These are phyloP conservation scores for Naganishia onofrii DNA, from an alignment of 768 basidiomycete species.

Conservation along the genomic window DNA sequence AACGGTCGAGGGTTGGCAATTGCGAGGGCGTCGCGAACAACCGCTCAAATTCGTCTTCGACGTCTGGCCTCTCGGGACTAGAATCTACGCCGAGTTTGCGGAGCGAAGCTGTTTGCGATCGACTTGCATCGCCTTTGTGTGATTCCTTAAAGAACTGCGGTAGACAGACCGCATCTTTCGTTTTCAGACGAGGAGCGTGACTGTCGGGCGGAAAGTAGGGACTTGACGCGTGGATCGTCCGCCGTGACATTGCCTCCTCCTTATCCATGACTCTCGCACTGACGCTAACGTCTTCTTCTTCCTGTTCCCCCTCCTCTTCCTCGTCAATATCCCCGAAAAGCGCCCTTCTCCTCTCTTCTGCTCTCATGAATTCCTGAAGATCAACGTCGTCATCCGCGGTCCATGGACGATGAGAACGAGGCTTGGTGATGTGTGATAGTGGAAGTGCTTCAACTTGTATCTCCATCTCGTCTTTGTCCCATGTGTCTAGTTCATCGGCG, in stretches of 20 bases:
- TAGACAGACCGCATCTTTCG: too few species aligned
- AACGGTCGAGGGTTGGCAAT: neutral
- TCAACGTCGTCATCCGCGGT: constrained; percentile 22
- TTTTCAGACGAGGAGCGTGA: neutral
- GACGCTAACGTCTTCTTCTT: constrained; percentile 1
- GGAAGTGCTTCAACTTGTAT: constrained; percentile 21
- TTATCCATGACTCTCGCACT: constrained; percentile 18
- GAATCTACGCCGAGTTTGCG: too few species aligned
- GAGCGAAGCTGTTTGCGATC: neutral
- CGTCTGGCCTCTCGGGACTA: neutral
- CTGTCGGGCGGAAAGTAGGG: neutral
- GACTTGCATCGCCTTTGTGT: neutral
- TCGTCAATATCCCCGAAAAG: constrained; percentile 7
- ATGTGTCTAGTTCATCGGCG: constrained; percentile 12
- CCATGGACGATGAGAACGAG: constrained; percentile 13
- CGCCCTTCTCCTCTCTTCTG: constrained; percentile 22
- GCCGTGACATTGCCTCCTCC: constrained; percentile 19
- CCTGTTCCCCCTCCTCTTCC: neutral
- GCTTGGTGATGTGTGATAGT: neutral
- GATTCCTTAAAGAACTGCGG: neutral
- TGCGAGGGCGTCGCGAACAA: constrained; percentile 1
- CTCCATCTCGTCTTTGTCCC: constrained; percentile 10
- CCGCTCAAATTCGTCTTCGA: constrained; percentile 5
- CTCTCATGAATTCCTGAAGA: constrained; percentile 8
- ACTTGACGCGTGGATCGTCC: constrained; percentile 8